Evolutionary conservation across 495 filamentous ascomycete genomes (phyloP).

Genomic region (Clavariopsis aquatica): DNA sequence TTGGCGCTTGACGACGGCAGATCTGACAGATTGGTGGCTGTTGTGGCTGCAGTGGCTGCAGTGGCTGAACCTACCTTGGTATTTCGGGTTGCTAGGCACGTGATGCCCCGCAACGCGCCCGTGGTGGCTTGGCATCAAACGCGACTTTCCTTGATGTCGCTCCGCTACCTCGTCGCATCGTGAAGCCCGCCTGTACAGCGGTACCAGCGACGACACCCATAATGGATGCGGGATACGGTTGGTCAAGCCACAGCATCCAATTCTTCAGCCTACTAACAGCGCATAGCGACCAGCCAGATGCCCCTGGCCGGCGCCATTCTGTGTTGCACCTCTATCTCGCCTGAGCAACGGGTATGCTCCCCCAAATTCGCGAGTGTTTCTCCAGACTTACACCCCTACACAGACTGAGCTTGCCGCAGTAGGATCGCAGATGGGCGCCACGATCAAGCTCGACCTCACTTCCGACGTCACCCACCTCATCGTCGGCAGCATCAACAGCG

Average conservation of each 20-base stretch:
- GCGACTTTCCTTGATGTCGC: background rate
- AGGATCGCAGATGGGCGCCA: constrained; percentile 80
- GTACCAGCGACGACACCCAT: background rate
- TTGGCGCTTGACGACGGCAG: no score
- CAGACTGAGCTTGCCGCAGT: constrained; percentile 70
- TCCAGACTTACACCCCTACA: constrained; percentile 13
- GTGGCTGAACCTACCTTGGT: no score
- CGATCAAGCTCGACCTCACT: constrained; percentile 86
- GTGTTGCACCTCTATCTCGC: constrained; percentile 85
- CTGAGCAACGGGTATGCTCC: constrained; percentile 73
- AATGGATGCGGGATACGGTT: constrained; percentile 22
- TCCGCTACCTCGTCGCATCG: background rate
- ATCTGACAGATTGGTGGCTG: background rate
- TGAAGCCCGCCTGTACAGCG: background rate
- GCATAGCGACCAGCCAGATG: constrained; percentile 35
- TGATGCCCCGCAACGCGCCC: background rate
- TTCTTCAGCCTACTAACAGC: constrained; percentile 5
- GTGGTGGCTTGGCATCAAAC: background rate
- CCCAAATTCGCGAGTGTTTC: background rate
- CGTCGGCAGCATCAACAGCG: constrained; percentile 80
- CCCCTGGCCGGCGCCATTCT: constrained; percentile 81
- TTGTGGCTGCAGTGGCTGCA: background rate
- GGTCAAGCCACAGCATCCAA: background rate
- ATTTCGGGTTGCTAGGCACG: background rate
- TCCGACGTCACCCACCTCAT: constrained; percentile 94